These are phyloP conservation scores for Candida maesae DNA, from an alignment of 805 yeast genomes.

Conservation along the genomic window DNA sequence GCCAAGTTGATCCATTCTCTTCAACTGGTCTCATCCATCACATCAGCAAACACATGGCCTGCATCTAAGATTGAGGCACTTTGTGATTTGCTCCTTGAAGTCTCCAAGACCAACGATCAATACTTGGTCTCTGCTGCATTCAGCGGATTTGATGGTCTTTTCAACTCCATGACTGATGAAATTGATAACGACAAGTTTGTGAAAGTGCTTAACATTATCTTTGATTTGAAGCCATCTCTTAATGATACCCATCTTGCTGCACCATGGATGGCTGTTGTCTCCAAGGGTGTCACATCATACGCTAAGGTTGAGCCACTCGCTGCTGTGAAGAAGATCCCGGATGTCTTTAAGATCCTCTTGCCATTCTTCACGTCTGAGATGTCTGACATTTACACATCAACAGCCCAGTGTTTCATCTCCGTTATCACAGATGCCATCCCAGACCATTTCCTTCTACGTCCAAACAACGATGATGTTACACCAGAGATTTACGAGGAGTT, in stretches of 20 bases:
- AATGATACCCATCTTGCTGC: conserved; percentile 86
- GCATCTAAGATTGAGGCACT: conserved; percentile 58
- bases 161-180: conserved; percentile 57
- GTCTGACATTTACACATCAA: conserved; percentile 63
- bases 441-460: conserved; percentile 52
- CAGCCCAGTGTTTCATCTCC: conserved; percentile 85
- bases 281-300: conserved; percentile 67
- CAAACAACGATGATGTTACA: conserved; percentile 37
- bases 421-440: conserved; percentile 65
- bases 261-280: conserved; percentile 92
- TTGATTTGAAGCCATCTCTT: conserved; percentile 75
- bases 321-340: conserved; percentile 55
- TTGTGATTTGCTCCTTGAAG: conserved; percentile 71
- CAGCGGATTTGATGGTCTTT: conserved; percentile 76
- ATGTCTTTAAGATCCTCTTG: conserved; percentile 51
- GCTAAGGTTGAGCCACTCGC: conserved; percentile 46
- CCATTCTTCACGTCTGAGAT: conserved; percentile 66
- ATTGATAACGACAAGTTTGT: conserved; percentile 61
- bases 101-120: conserved; percentile 82
- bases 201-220: conserved; percentile 63
- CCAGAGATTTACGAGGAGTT: conserved; percentile 49
- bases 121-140: conserved; percentile 79
- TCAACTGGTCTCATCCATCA: conserved; percentile 69
- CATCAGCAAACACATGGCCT: conserved; percentile 84
- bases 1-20: conserved; percentile 68